phyloP scores from a whole-genome alignment of 768 basidiomycete species.

The Pulveroboletus sp. region DNA sequence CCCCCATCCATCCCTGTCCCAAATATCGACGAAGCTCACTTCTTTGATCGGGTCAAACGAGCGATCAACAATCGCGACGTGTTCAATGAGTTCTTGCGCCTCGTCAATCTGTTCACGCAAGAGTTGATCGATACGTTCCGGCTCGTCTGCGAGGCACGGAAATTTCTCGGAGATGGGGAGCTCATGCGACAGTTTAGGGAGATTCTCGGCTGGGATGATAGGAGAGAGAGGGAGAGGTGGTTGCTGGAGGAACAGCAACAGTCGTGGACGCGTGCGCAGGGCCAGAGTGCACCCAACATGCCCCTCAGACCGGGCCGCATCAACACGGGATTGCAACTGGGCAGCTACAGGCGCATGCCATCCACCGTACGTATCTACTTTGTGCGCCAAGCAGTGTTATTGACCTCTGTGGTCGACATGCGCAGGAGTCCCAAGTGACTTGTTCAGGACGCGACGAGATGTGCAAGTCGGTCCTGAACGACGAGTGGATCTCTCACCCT shows the following conservation, averaged over 20 bases:
- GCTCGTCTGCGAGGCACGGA: conserved; percentile 73
- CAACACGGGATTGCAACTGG: conserved; percentile 70
- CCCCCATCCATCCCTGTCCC: conserved; percentile 16
- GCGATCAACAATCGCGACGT: conserved; percentile 68
- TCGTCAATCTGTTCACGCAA: conserved; percentile 92
- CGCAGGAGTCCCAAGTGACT: conserved; percentile 77
- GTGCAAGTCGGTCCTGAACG: conserved; percentile 94
- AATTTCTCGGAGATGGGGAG: conserved; percentile 75
- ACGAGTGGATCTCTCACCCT: conserved; percentile 98
- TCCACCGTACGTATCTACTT: conserved; percentile 52
- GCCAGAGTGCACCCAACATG: conserved; percentile 36
- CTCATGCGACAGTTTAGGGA: conserved; percentile 78
- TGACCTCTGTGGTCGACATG: not conserved
- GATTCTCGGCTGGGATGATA: conserved; percentile 85
- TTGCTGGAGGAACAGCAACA: conserved; percentile 44
- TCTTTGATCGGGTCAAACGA: conserved; percentile 88
- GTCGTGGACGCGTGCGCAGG: conserved; percentile 49
- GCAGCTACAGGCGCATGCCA: conserved; percentile 88
- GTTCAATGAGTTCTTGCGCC: conserved; percentile 92
- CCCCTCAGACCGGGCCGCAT: conserved; percentile 49
- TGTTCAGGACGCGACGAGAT: conserved; percentile 97
- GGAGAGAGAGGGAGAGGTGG: conserved; percentile 54
- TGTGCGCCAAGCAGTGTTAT: not conserved
- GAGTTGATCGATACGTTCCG: conserved; percentile 86
- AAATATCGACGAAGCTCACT: conserved; percentile 60